Conservation (phyloP, 2,329 filamentous ascomycete species). For the Scytalidium lignicola region DNA sequence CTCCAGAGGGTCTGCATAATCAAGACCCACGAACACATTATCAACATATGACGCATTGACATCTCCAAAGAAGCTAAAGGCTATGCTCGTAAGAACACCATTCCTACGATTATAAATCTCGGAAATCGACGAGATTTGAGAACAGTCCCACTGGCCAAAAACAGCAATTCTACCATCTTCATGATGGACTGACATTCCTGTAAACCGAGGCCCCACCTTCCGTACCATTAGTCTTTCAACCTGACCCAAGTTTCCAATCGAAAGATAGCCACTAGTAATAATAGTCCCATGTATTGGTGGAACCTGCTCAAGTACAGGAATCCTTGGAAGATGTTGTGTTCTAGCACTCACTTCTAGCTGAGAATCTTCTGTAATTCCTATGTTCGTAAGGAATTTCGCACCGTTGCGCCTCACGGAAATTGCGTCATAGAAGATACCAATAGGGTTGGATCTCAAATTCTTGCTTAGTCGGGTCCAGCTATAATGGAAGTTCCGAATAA, state of each 20-base stretch:
- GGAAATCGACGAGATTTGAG: neutral
- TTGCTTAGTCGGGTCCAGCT: neutral
- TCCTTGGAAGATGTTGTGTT: too few relatives aligned
- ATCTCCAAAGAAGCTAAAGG: neutral
- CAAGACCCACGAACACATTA: neutral
- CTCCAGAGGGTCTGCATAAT: neutral
- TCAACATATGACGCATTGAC: neutral
- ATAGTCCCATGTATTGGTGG: too few relatives aligned
- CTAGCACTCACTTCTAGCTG: neutral
- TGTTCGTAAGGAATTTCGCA: neutral
- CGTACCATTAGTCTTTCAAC: neutral
- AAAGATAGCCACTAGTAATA: neutral
- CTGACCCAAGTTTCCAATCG: neutral
- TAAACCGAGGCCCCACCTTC: neutral
- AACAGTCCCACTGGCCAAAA: neutral
- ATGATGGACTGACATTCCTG: conserved; percentile 1
- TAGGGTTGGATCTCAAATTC: neutral
- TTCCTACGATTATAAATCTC: neutral
- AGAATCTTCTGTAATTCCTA: neutral
- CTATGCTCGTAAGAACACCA: conserved; percentile 2
- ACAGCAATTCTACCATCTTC: conserved; percentile 3
- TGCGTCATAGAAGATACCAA: neutral
- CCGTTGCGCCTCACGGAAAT: neutral
- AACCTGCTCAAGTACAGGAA: too few relatives aligned
- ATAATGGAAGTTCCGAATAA: neutral